Base-by-base conservation (phyloP, 1,139 yeast species). In the Candida freyschussii region DNA sequence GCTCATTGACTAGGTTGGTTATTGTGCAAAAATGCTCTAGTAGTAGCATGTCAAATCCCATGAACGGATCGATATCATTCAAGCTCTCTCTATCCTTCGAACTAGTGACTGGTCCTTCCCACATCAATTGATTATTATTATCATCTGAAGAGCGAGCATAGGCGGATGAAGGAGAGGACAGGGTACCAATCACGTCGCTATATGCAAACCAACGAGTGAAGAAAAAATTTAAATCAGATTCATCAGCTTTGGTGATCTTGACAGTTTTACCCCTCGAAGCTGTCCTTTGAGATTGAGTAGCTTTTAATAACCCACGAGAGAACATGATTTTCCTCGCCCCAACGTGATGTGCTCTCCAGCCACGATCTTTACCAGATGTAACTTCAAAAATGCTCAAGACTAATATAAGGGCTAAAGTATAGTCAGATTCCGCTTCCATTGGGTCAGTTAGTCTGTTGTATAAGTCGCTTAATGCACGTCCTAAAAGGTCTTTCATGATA, bases 121-220 rank as follows among this genome's bases (percentile, higher is more conserved):
- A 47, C 4, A 29, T 17, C 8, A 21, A 13, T 13, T 28, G 16
- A n/a, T 40, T 30, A 10, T 30, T 27, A 15, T 42, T 36, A 2
- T 43, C 33, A 13, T 37, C 32, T 6, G 33, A 37, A 5, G 34
- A 26, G 7, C 27, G 32, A 3, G 28, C 20, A 15, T 21, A 14
- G 6, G 30, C 23, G 6, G 32, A 21, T 3, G 40, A 43, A 2
- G 63, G 56, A 0, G 50, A 57, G 4, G 67, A 60, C 21, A 81
- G 57, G 2, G 79, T 71, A 0, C 87, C 85, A 23, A 82, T 67
- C 2, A 79, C 75, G 47, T 81, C 89, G 29, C 79, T 63, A 46
- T 79, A 83, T 0, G 79, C 81, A 50, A 77, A 78, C 82, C 89
- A 78, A 36, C 91, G 59, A 51, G 76, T 65, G 35, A 83, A 59